A percentile compares a stretch with the other conserved stretches of the same genome.
Evolutionary conservation across 345 rosid species (phyloP).

Genomic region (Hevea brasiliensis): DNA sequence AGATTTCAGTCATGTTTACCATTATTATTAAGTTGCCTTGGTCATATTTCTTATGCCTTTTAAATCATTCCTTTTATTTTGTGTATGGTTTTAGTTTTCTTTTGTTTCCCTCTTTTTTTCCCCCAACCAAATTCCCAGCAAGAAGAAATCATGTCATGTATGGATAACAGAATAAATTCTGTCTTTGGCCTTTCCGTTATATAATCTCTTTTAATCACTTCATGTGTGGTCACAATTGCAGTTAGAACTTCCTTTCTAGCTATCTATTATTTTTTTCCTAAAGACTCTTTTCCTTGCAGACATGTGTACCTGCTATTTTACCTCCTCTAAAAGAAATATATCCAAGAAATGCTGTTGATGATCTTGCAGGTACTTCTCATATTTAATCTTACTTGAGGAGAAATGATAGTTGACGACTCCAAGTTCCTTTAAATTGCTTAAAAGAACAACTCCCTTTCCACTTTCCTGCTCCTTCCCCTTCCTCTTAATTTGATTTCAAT

Average conservation of each 20-base stretch:
- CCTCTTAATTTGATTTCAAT: neutral
- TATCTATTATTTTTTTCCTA: neutral
- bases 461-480: neutral
- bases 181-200: too few species aligned
- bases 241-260: slow-evolving; percentile 1
- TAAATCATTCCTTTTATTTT: neutral
- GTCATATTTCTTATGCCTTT: neutral
- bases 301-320: slow-evolving; percentile 80
- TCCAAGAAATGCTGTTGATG: slow-evolving; percentile 60
- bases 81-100: neutral
- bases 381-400: neutral
- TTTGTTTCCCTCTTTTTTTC: neutral
- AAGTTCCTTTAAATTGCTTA: neutral
- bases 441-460: neutral
- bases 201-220: too few species aligned
- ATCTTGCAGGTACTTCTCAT: slow-evolving; percentile 60
- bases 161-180: neutral
- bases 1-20: too few species aligned
- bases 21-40: neutral
- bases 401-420: neutral
- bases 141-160: too few species aligned
- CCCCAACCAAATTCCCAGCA: too few species aligned
- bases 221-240: too few species aligned
- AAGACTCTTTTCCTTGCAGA: slow-evolving; percentile 45
- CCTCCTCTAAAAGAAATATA: slow-evolving; percentile 80